A percentile compares a stretch with the other conserved stretches of the same genome.
Conservation (phyloP, 345 rosid species). For the Camelina neglecta region DNA sequence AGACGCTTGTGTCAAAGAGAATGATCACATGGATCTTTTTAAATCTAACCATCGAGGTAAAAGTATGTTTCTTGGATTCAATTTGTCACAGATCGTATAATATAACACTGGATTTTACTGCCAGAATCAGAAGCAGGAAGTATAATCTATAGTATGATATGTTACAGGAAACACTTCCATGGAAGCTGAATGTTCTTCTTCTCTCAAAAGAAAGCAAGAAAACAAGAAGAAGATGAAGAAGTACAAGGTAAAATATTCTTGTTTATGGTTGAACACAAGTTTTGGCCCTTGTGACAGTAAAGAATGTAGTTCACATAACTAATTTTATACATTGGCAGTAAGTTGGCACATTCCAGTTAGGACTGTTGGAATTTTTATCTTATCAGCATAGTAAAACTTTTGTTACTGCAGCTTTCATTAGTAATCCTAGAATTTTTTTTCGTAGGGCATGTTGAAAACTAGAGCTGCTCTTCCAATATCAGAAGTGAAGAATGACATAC, state of each 20-base stretch:
- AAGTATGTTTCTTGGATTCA: constrained; percentile 50
- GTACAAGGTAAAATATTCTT: constrained; percentile 62
- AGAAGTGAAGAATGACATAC: constrained; percentile 66
- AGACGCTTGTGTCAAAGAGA: constrained; percentile 45
- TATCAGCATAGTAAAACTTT: constrained; percentile 20
- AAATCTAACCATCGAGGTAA: constrained; percentile 44
- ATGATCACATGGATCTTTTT: constrained; percentile 41
- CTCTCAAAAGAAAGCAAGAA: constrained; percentile 64
- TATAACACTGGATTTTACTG: background rate
- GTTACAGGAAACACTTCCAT: constrained; percentile 50
- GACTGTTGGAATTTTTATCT: background rate
- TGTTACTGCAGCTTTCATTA: background rate
- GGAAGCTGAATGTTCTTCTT: constrained; percentile 59
- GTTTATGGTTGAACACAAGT: constrained; percentile 8
- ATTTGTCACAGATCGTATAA: background rate
- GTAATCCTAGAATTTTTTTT: constrained; percentile 29
- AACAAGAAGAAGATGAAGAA: constrained; percentile 59
- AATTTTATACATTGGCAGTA: background rate
- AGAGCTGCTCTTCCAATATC: constrained; percentile 82
- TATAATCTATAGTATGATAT: background rate
- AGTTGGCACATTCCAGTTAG: too few relatives aligned
- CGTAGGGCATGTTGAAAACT: constrained; percentile 67
- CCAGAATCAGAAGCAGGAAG: constrained; percentile 21
- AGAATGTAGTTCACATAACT: constrained; percentile 15
- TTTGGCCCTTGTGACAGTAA: background rate